These are phyloP conservation scores for Auxenochlorella pyrenoidosa DNA, from an alignment of 139 green algal species.

Conservation along the genomic window DNA sequence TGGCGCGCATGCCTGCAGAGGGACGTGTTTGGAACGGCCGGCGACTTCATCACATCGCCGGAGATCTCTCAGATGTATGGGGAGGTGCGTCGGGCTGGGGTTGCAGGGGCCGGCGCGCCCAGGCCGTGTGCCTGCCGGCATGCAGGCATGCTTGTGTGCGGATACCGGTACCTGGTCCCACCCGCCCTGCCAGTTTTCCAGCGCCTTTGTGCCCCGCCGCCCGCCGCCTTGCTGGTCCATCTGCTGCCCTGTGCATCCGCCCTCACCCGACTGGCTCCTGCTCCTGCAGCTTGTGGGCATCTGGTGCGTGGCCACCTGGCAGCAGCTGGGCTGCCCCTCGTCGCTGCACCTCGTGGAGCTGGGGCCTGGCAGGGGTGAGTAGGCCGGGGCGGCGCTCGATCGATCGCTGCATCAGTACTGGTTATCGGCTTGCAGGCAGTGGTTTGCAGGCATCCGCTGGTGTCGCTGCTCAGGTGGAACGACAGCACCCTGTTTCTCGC, in stretches of 20 bases:
- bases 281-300: conserved; percentile 90
- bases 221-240: not conserved
- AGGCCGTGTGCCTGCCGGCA: too few species aligned
- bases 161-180: too few species aligned
- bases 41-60: conserved; percentile 97
- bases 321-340: conserved; percentile 79
- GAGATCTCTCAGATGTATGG: conserved; percentile 98
- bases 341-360: conserved; percentile 91
- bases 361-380: conserved; percentile 81
- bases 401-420: too few species aligned
- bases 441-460: too few species aligned
- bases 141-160: too few species aligned
- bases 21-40: conserved; percentile 90
- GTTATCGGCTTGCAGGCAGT: too few species aligned
- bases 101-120: too few species aligned
- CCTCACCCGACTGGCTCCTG: not conserved
- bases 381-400: not conserved
- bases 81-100: conserved; percentile 72
- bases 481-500: too few species aligned
- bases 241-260: not conserved
- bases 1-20: conserved; percentile 22
- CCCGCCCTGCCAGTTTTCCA: too few species aligned
- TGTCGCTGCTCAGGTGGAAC: too few species aligned
- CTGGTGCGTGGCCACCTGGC: conserved; percentile 90
- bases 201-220: too few species aligned